phyloP scores from a whole-genome alignment of 2,329 filamentous ascomycete species.

The Calonectria montana region DNA sequence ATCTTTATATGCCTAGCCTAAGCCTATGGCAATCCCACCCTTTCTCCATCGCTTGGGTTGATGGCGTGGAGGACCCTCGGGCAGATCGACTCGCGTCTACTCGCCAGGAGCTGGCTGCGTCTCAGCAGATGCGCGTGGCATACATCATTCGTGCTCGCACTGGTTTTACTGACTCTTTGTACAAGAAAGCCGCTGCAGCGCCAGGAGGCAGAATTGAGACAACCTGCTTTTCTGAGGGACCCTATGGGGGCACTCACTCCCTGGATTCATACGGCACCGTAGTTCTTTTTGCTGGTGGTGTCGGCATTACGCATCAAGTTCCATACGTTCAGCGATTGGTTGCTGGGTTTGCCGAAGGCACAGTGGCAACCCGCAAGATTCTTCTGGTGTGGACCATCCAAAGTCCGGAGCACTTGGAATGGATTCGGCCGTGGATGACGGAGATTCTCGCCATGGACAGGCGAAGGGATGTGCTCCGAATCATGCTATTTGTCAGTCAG shows the following conservation, averaged over 20 bases:
- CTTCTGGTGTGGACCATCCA: slow-evolving; percentile 84
- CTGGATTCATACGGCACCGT: slow-evolving; percentile 82
- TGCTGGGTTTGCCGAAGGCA: slow-evolving; percentile 74
- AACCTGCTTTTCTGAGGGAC: slow-evolving; percentile 78
- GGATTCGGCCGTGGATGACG: slow-evolving; percentile 88
- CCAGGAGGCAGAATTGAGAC: slow-evolving; percentile 72
- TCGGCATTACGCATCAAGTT: slow-evolving; percentile 84
- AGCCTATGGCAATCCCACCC: slow-evolving; percentile 82
- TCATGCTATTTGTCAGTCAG: slow-evolving; percentile 82
- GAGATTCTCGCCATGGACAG: slow-evolving; percentile 80
- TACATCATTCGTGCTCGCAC: slow-evolving; percentile 80
- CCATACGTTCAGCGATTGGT: slow-evolving; percentile 81
- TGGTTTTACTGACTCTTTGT: slow-evolving; percentile 78
- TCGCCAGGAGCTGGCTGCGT: slow-evolving; percentile 67
- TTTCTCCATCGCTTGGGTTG: slow-evolving; percentile 83
- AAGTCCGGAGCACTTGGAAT: slow-evolving; percentile 83
- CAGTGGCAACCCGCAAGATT: slow-evolving; percentile 77
- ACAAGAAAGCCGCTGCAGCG: slow-evolving; percentile 72
- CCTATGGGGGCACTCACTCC: slow-evolving; percentile 78
- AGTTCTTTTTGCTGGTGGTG: slow-evolving; percentile 82
- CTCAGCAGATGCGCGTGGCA: slow-evolving; percentile 73
- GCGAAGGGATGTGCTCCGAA: slow-evolving; percentile 78
- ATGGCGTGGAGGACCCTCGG: slow-evolving; percentile 66
- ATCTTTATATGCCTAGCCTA: slow-evolving; percentile 80
- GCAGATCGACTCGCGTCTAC: slow-evolving; percentile 69